A percentile compares a stretch with the other conserved stretches of the same genome.
Conservation (phyloP, 2,329 filamentous ascomycete species). For the Pseudofabraea citricarpa region DNA sequence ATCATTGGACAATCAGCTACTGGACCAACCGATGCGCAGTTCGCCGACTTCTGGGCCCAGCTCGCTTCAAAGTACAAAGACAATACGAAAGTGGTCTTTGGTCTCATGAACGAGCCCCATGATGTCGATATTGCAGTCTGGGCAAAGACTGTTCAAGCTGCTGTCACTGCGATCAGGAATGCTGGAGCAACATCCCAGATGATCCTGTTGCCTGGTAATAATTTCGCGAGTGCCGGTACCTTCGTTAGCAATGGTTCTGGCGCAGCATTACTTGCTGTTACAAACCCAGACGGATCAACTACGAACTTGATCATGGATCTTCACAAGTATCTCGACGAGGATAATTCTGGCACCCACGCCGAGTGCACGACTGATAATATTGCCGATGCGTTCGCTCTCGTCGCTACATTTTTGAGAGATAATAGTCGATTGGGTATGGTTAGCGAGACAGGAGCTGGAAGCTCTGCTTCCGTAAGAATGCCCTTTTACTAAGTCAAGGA, state of each 20-base stretch:
- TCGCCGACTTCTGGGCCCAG: conserved; percentile 53
- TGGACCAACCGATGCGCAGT: conserved; percentile 52
- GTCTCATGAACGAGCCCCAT: conserved; percentile 59
- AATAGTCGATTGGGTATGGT: conserved; percentile 42
- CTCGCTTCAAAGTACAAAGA: conserved; percentile 53
- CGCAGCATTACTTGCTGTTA: conserved; percentile 45
- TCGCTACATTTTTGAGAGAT: conserved; percentile 41
- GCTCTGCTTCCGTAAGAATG: conserved; percentile 20
- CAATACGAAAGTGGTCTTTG: conserved; percentile 50
- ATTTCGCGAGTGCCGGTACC: conserved; percentile 47
- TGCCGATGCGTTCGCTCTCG: conserved; percentile 36
- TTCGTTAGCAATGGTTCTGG: conserved; percentile 46
- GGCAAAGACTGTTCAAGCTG: conserved; percentile 55
- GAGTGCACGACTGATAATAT: conserved; percentile 50
- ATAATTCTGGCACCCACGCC: conserved; percentile 48
- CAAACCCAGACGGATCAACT: conserved; percentile 52
- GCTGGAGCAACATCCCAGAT: conserved; percentile 56
- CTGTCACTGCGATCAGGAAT: conserved; percentile 58
- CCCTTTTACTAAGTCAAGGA: not conserved
- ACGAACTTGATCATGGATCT: conserved; percentile 51
- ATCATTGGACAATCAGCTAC: conserved; percentile 57
- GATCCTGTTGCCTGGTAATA: conserved; percentile 59
- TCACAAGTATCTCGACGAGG: conserved; percentile 56
- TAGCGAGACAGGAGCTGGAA: conserved; percentile 44
- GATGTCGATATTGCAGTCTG: conserved; percentile 41